These are phyloP conservation scores for Aspergillus arachidicola DNA, from an alignment of 2,329 filamentous ascomycete genomes.

Conservation along the genomic window DNA sequence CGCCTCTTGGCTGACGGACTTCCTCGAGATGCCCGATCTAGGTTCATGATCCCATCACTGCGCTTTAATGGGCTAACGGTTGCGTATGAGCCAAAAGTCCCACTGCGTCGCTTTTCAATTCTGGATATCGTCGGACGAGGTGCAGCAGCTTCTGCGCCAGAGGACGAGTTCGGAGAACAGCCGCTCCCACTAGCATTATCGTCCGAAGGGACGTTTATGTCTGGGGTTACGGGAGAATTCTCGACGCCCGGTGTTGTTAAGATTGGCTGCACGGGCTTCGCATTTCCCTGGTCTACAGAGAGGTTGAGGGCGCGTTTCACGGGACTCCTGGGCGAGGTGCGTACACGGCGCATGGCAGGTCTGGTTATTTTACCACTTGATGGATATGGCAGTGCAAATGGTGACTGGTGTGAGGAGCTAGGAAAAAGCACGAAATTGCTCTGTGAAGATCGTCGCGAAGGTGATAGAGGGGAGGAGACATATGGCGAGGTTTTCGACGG, in stretches of 20 bases:
- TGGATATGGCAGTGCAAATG: slow-evolving; percentile 66
- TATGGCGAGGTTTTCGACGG: slow-evolving; percentile 54
- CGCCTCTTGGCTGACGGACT: slow-evolving; percentile 90
- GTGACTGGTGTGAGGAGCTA: slow-evolving; percentile 50
- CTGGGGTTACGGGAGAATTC: slow-evolving; percentile 41
- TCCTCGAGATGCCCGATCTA: slow-evolving; percentile 75
- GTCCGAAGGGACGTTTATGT: slow-evolving; percentile 27
- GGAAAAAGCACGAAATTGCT: slow-evolving; percentile 56
- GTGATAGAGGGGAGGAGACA: slow-evolving; percentile 59
- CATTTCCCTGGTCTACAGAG: slow-evolving; percentile 72
- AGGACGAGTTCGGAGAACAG: slow-evolving; percentile 44
- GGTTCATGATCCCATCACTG: slow-evolving; percentile 84
- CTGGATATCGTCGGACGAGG: slow-evolving; percentile 46
- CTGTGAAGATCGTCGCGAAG: slow-evolving; percentile 56
- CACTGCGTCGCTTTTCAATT: slow-evolving; percentile 54
- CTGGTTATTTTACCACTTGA: slow-evolving; percentile 64
- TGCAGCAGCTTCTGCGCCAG: slow-evolving; percentile 28
- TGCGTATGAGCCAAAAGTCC: slow-evolving; percentile 52
- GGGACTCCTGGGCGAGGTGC: slow-evolving; percentile 78
- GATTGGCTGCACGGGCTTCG: slow-evolving; percentile 53
- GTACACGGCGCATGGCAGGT: slow-evolving; percentile 50
- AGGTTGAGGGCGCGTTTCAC: slow-evolving; percentile 74
- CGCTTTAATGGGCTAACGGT: slow-evolving; percentile 85
- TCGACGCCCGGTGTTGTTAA: slow-evolving; percentile 52
- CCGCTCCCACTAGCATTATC: slow-evolving; percentile 22